Evolutionary conservation across 257 asterid genomes (phyloP), one percentile per base, ranked within the genome.

Genomic region (Mitragyna speciosa): DNA sequence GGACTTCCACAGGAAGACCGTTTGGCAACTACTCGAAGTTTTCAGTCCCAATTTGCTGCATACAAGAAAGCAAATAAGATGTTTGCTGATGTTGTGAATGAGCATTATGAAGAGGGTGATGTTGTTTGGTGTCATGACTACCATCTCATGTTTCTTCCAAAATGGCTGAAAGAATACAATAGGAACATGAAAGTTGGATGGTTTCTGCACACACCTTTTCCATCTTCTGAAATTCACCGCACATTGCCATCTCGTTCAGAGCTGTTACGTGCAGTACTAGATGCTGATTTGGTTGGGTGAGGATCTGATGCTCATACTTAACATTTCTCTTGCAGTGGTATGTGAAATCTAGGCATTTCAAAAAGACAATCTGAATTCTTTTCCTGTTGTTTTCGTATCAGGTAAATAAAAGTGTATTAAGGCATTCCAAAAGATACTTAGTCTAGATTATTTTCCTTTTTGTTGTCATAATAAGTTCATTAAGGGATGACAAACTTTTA

Each of bases 1-100:
- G 97, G 98, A 75, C 97, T 94, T 78, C 98, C 98, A 7, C 98
- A 94, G 85, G 98, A 94, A 85, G 98, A 94, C 76, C 96, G 97
- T 36, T 89, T 94, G 76, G 97, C 97, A 30, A 94, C 98, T 64
- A 94, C 98, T 68, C 87, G 97, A 87, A 94, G 97, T 85, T 94
- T 94, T 63, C 96, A 94, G 87, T 90, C 98, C 33, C 98, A 94
- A 84, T 94, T 92, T 91, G 87, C 84, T 58, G 97, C 98, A 20
- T 94, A 92, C 83, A 84, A 92, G 82, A 92, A 89, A 85, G 98
- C 97, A 10, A 94, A 94, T 85, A 85, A 91, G 83, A 92, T 94
- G 98, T 94, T 94, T 87, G 98, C 98, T 72, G 97, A 94, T 82
- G 98, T 94, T 20, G 97, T 94, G 68, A 85, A 88, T 70, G 65